Percentiles rank a stretch among this genome's conserved stretches.
Evolutionary conservation across 2,329 filamentous ascomycete genomes (phyloP).

Genomic region (Colletotrichum karsti): DNA sequence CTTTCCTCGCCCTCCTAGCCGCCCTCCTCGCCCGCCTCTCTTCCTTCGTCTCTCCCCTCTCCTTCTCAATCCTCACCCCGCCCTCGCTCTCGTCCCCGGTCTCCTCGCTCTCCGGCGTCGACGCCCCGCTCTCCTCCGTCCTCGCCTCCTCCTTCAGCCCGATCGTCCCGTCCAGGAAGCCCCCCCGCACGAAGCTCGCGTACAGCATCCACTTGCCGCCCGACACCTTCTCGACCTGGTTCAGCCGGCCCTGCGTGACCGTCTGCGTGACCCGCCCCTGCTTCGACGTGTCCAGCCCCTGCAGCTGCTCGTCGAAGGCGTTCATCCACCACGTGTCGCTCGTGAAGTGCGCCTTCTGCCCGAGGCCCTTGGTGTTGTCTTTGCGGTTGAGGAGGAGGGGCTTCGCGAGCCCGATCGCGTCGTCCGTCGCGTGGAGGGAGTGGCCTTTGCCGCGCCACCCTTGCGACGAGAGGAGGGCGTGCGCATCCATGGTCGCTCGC

Average conservation of each 20-base stretch:
- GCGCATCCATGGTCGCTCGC: conserved; percentile 74
- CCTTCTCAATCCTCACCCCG: conserved; percentile 68
- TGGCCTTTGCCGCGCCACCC: conserved; percentile 93
- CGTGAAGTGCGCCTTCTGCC: conserved; percentile 74
- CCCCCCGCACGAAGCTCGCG: conserved; percentile 84
- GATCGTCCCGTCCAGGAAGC: conserved; percentile 78
- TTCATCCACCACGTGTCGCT: conserved; percentile 97
- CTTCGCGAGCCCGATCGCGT: conserved; percentile 79
- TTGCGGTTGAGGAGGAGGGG: conserved; percentile 87
- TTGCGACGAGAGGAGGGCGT: conserved; percentile 82
- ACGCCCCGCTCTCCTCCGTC: conserved; percentile 31
- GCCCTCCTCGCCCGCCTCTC: conserved; percentile 42
- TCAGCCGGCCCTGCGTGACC: conserved; percentile 60
- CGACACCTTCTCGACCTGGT: conserved; percentile 62
- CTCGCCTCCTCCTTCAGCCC: conserved; percentile 31
- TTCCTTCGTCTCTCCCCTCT: conserved; percentile 35
- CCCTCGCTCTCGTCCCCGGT: conserved; percentile 17
- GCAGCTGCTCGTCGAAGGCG: conserved; percentile 90
- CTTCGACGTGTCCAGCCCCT: conserved; percentile 75
- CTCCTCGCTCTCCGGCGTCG: conserved; percentile 32
- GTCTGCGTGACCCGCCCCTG: conserved; percentile 66
- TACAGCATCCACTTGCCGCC: conserved; percentile 75
- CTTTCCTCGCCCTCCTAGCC: conserved; percentile 43
- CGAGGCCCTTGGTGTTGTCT: conserved; percentile 81
- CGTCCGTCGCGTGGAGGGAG: conserved; percentile 80